Base-by-base conservation (phyloP, 164 flowering plant genomes). In the Annona cherimola region DNA sequence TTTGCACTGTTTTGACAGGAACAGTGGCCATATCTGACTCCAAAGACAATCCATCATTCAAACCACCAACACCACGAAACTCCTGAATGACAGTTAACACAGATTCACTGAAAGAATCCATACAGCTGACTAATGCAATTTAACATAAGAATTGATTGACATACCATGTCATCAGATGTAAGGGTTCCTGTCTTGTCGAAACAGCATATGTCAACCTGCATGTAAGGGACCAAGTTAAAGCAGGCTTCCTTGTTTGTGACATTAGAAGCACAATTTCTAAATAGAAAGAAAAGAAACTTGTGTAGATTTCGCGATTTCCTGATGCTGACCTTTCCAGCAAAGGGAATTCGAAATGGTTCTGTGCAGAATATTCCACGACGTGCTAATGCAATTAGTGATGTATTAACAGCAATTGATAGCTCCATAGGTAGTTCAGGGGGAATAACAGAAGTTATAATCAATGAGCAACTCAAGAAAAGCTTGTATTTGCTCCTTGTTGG, bases 401-500 rank as follows among this genome's bases (percentile, higher is more conserved):
- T 95, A 82, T 95, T 95, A 73, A 95, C 99, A 71, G 99, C 99
- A 77, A 95, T 95, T 43, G 99, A 95, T 69, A 95, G 83, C 79
- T 95, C 99, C 99, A 95, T 95, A 69, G 99, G 99, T 69, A 95
- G 84, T 83, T 95, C 99, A 75, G 99, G 99, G 35, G 99, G 99
- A 69, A 95, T 95, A 64, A 95, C 99, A 72, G 99, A 93, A 64
- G 99, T 95, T 72, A 95, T 85, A 72, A 95, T 95, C 79, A 95
- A 81, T 55, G 99, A 90, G 86, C 99, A 95, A 75, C 98, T 93
- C 66, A 95, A 80, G 75, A 95, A 75, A 77, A 95, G 97, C 83
- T 93, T 95, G 86, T 95, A 95, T 78, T 76, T 93, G 90, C 99
- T 95, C 79, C 99, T 85, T 26, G 97, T 89, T 71, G 98, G 99